Evolutionary conservation across 2,329 filamentous ascomycete genomes (phyloP).

Genomic region (Juglanconis juglandina): DNA sequence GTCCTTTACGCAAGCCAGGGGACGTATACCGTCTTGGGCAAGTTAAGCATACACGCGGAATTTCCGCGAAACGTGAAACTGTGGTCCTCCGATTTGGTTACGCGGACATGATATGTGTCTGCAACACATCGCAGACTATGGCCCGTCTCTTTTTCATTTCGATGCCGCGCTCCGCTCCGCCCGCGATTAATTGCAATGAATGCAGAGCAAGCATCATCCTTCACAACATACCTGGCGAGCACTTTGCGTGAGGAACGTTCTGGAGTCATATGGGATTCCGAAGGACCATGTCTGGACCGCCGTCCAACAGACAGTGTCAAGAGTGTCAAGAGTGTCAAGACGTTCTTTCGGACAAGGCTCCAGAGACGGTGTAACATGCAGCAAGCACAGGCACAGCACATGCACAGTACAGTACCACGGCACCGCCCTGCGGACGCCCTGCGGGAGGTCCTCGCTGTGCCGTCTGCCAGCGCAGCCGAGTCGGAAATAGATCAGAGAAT

Average conservation of each 20-base stretch:
- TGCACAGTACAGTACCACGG: background rate
- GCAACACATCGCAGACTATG: background rate
- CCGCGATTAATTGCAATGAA: slow-evolving; percentile 3
- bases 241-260: slow-evolving; percentile 1
- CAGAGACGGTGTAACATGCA: background rate
- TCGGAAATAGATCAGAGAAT: background rate
- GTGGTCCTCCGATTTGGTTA: slow-evolving; percentile 1
- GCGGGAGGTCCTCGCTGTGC: background rate
- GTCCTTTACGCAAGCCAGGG: background rate
- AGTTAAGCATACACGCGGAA: slow-evolving; percentile 1
- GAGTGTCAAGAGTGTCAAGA: background rate
- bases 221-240: background rate
- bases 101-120: slow-evolving; percentile 2
- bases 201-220: slow-evolving; percentile 14
- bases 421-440: background rate
- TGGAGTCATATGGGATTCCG: background rate
- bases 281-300: background rate
- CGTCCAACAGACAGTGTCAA: background rate
- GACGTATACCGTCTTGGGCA: background rate
- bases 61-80: slow-evolving; percentile 15
- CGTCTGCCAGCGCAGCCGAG: background rate
- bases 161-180: background rate
- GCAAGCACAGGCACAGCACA: background rate
- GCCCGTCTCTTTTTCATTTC: slow-evolving; percentile 3
- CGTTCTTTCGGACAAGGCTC: background rate